phyloP scores from a whole-genome alignment of 305 asterid genomes.

The Nicotiana rustica region DNA sequence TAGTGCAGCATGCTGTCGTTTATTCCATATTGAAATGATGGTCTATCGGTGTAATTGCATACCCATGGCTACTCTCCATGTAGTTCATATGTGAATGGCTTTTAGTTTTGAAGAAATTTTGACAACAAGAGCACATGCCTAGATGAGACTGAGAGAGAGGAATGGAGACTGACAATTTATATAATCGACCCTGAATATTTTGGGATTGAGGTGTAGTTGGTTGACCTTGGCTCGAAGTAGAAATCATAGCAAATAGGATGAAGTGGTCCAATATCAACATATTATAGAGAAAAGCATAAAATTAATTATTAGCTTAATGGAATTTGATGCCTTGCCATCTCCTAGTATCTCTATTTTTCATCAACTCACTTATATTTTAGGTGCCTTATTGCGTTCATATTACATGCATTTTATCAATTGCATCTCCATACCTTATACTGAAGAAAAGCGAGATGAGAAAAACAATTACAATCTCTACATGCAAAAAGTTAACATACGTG shows the following conservation, averaged over 20 bases:
- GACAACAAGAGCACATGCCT: background rate
- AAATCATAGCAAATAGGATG: background rate
- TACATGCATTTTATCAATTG: background rate
- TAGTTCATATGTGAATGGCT: background rate
- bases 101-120: background rate
- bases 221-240: background rate
- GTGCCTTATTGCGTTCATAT: background rate
- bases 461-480: background rate
- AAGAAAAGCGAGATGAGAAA: background rate
- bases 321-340: background rate
- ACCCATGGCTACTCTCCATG: background rate
- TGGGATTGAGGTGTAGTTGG: constrained; percentile 21
- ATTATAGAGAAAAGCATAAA: background rate
- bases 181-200: background rate
- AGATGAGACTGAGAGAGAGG: background rate
- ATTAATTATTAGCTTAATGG: too few relatives aligned
- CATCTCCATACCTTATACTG: background rate
- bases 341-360: background rate
- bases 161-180: background rate
- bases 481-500: background rate
- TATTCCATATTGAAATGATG: background rate
- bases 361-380: background rate
- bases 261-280: background rate
- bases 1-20: background rate
- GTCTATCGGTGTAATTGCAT: background rate